Evolutionary conservation across 306 rosid species (phyloP).

Genomic region (Inga laurina): DNA sequence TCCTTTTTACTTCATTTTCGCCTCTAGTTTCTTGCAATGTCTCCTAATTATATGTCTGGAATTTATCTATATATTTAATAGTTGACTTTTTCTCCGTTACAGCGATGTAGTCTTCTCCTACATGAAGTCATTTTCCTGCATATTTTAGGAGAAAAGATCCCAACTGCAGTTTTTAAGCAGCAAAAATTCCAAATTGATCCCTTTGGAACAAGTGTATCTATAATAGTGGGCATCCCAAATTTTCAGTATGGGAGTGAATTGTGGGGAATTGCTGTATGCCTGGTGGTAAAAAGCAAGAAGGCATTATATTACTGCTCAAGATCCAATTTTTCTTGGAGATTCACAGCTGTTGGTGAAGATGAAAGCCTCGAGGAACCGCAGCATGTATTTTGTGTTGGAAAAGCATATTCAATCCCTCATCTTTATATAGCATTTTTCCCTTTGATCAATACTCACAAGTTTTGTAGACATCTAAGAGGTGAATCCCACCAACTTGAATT

Average conservation of each 20-base stretch:
- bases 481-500: background rate
- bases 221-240: background rate
- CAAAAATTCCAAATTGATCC: background rate
- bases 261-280: background rate
- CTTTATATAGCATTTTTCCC: conserved; percentile 5
- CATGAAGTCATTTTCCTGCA: background rate
- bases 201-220: background rate
- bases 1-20: background rate
- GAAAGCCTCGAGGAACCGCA: background rate
- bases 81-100: background rate
- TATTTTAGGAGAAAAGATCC: background rate
- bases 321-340: background rate
- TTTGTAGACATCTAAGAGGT: background rate
- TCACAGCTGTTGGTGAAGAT: background rate
- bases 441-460: background rate
- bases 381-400: background rate
- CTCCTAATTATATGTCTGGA: background rate
- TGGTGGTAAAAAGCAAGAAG: background rate
- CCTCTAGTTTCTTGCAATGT: background rate
- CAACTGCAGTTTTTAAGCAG: background rate
- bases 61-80: background rate
- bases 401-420: conserved; percentile 3
- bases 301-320: background rate
- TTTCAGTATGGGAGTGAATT: background rate
- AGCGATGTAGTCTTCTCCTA: background rate